Evolutionary conservation across 2,329 filamentous ascomycete genomes (phyloP), one percentile per base, ranked within the genome.

Genomic region (Ophiobolus disseminans): DNA sequence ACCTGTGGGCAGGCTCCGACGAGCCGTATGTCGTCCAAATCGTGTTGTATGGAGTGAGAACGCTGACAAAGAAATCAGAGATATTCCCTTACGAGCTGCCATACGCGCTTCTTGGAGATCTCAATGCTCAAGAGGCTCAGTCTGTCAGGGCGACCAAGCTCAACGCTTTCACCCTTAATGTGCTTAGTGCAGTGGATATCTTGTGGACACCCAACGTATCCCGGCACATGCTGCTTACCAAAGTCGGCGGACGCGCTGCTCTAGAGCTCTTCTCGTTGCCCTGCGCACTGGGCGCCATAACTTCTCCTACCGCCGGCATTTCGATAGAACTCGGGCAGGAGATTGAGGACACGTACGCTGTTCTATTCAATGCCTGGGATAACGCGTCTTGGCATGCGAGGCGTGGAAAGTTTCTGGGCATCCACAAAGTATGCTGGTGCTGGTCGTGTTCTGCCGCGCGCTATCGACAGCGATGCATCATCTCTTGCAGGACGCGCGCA

Each of bases 141-240:
- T 14, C 9, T 14, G n/a, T 32, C 7, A 14, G 7, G 9, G 30
- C 30, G 3, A 32, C 30, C 10, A 11, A 14, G 16, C 51, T 65
- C 6, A 63, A 65, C n/a, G 51, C 55, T 0, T 63, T 54, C 14
- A 59, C 51, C 0, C 37, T 65, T 5, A 53, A 49, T 14, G 41
- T 52, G 1, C 40, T 60, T 5, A 50, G 56, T 5, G 58, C 55
- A 5, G 57, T 63, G 4, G 40, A 58, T 0, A 49, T 65, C 10
- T n/a, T 19, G 7, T 65, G 53, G 55, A 63, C 59, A 2, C 31
- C 49, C 19, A 58, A 65, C 23, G 25, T 63, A 2, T 65, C 62
- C 9, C 44, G 57, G 4, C 58, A 65, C 20, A 54, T 63, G 45
- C 30, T 57, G 0, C 39, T 63, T 5, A 55, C 45, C 21, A 53